These are phyloP conservation scores for Phaeosphaeria sp. DNA, from an alignment of 2,329 filamentous ascomycete genomes.

Conservation along the genomic window DNA sequence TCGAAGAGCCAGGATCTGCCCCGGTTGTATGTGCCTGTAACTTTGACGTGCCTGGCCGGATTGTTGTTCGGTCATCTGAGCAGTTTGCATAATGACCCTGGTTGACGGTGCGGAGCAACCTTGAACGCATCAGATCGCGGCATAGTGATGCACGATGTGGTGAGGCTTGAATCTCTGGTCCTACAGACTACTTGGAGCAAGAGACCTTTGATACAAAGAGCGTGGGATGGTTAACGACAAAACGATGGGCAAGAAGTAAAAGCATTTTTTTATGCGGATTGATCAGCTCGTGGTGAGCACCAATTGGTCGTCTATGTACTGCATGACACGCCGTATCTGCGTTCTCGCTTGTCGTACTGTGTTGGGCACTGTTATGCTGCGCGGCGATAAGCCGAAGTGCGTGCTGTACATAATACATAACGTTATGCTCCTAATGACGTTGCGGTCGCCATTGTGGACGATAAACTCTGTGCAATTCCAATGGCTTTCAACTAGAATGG, in stretches of 20 bases:
- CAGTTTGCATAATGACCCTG: slow-evolving; percentile 20
- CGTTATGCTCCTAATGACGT: neutral
- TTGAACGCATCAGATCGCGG: slow-evolving; percentile 24
- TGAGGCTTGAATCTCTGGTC: neutral
- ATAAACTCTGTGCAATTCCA: neutral
- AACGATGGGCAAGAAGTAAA: slow-evolving; percentile 26
- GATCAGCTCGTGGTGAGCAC: slow-evolving; percentile 19
- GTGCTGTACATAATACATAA: slow-evolving; percentile 7
- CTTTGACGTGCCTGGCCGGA: slow-evolving; percentile 12
- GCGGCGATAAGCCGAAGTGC: slow-evolving; percentile 28
- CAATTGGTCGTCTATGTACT: slow-evolving; percentile 22
- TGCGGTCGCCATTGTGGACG: neutral
- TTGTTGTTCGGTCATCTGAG: slow-evolving; percentile 28
- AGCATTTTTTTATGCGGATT: slow-evolving; percentile 12
- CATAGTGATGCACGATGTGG: neutral
- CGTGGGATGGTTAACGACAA: slow-evolving; percentile 21
- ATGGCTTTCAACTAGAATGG: neutral
- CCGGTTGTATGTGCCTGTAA: slow-evolving; percentile 2
- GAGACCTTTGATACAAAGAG: slow-evolving; percentile 6
- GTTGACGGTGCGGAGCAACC: slow-evolving; percentile 15
- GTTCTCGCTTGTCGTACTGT: slow-evolving; percentile 22
- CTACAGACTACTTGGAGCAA: slow-evolving; percentile 2
- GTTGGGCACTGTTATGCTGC: slow-evolving; percentile 22
- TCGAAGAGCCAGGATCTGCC: slow-evolving; percentile 2
- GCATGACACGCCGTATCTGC: slow-evolving; percentile 16